Percentiles rank a stretch among this genome's conserved stretches.
Conservation (phyloP, 805 yeast species). For the Starmerella tilneyi region DNA sequence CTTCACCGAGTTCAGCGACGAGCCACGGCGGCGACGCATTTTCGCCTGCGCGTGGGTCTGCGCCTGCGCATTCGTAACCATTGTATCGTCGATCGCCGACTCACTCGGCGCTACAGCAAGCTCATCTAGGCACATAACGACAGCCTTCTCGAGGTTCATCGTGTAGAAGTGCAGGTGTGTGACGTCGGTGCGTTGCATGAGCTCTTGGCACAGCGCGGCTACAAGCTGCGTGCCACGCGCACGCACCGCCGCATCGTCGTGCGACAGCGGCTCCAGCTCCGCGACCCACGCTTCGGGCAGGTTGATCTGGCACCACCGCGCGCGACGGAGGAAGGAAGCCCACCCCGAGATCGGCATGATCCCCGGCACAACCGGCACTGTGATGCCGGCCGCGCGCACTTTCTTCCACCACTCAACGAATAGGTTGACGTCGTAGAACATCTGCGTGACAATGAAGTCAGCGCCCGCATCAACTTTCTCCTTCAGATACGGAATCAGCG, state of each 20-base stretch:
- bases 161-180: constrained; percentile 92
- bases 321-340: constrained; percentile 84
- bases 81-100: constrained; percentile 23
- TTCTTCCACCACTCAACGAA: constrained; percentile 72
- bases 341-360: constrained; percentile 98
- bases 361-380: constrained; percentile 88
- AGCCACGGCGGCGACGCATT: constrained; percentile 40
- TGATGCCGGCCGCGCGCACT: constrained; percentile 61
- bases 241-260: constrained; percentile 81
- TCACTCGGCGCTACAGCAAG: constrained; percentile 40
- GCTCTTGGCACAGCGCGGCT: constrained; percentile 65
- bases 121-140: constrained; percentile 74
- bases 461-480: constrained; percentile 93
- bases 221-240: constrained; percentile 74
- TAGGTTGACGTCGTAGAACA: constrained; percentile 88
- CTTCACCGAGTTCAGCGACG: constrained; percentile 40
- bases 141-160: constrained; percentile 90
- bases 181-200: constrained; percentile 54
- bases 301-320: constrained; percentile 81
- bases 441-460: constrained; percentile 85
- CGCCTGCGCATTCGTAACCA: constrained; percentile 13
- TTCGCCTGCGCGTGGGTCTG: constrained; percentile 7
- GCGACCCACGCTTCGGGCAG: constrained; percentile 67
- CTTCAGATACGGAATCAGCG: constrained; percentile 54
- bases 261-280: constrained; percentile 68